A percentile compares a stretch with the other conserved stretches of the same genome.
These are phyloP conservation scores for Hura crepitans DNA, from an alignment of 441 rosid genomes.

Conservation along the genomic window DNA sequence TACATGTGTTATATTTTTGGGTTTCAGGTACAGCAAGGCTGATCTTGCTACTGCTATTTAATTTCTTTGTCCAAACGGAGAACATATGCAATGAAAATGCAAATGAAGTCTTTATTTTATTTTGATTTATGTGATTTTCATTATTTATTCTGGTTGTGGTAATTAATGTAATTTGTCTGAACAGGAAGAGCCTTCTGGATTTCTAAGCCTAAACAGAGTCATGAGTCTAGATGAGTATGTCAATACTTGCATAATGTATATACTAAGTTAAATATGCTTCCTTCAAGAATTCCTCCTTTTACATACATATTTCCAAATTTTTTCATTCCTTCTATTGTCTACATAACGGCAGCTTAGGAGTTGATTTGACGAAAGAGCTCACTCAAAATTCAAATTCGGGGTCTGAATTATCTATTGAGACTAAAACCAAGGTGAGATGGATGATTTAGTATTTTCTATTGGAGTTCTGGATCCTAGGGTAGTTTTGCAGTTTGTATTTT, in stretches of 20 bases:
- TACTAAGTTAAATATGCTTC: conserved; percentile 10
- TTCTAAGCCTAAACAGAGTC: conserved; percentile 72
- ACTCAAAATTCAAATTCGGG: conserved; percentile 36
- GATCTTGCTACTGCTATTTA: not conserved
- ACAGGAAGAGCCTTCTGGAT: conserved; percentile 75
- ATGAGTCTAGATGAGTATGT: conserved; percentile 80
- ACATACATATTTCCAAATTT: not conserved
- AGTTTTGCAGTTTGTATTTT: conserved; percentile 7
- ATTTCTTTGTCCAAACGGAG: not conserved
- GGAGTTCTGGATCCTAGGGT: not conserved
- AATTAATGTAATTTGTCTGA: not conserved
- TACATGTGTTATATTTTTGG: not conserved
- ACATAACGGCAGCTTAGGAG: conserved; percentile 48
- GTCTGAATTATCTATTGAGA: conserved; percentile 27
- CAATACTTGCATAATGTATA: not conserved
- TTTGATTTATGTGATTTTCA: not conserved
- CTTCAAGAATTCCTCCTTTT: not conserved
- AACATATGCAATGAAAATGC: not conserved
- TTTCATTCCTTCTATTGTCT: conserved; percentile 7
- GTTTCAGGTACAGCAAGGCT: not conserved
- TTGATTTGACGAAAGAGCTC: conserved; percentile 78
- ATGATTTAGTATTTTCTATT: conserved; percentile 5
- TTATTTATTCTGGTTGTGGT: not conserved
- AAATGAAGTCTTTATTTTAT: not conserved
- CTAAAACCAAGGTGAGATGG: conserved; percentile 38